Evolutionary conservation across 2,329 filamentous ascomycete genomes (phyloP).

Genomic region (Pestalotiopsis sp.): DNA sequence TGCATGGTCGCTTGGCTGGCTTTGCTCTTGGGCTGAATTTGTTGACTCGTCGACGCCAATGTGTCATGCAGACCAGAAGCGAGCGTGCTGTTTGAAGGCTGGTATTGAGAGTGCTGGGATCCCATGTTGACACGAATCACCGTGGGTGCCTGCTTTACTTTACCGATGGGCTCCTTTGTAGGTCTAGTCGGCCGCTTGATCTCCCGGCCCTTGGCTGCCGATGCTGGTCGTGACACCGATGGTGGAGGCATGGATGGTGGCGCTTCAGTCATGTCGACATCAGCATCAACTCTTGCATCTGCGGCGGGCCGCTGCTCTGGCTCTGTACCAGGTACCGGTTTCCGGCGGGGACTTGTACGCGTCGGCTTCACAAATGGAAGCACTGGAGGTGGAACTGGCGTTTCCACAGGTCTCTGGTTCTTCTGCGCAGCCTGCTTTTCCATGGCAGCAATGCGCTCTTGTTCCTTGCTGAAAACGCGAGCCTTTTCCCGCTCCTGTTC

Average conservation of each 20-base stretch:
- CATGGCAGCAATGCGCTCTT: conserved; percentile 53
- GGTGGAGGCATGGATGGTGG: conserved; percentile 59
- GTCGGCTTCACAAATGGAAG: conserved; percentile 40
- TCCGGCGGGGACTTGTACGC: conserved; percentile 51
- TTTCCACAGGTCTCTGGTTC: conserved; percentile 43
- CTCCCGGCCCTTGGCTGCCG: conserved; percentile 50
- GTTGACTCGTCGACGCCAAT: conserved; percentile 40
- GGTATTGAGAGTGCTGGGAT: conserved; percentile 60
- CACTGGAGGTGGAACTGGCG: conserved; percentile 29
- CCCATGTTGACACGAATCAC: conserved; percentile 71
- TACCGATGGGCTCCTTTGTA: conserved; percentile 56
- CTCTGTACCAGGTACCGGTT: conserved; percentile 36
- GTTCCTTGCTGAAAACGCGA: conserved; percentile 56
- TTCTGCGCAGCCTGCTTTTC: conserved; percentile 54
- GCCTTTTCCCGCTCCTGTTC: conserved; percentile 72
- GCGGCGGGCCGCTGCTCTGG: conserved; percentile 31
- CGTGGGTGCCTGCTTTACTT: conserved; percentile 67
- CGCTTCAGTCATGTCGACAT: conserved; percentile 58
- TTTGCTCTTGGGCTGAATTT: conserved; percentile 58
- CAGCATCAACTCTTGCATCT: conserved; percentile 30
- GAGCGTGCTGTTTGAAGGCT: conserved; percentile 57
- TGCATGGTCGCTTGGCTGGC: conserved; percentile 67
- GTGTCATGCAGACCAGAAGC: conserved; percentile 61
- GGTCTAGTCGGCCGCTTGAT: conserved; percentile 63
- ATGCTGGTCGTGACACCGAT: conserved; percentile 52